Evolutionary conservation across 2,329 filamentous ascomycete genomes (phyloP).

Genomic region (Zalaria sp.): DNA sequence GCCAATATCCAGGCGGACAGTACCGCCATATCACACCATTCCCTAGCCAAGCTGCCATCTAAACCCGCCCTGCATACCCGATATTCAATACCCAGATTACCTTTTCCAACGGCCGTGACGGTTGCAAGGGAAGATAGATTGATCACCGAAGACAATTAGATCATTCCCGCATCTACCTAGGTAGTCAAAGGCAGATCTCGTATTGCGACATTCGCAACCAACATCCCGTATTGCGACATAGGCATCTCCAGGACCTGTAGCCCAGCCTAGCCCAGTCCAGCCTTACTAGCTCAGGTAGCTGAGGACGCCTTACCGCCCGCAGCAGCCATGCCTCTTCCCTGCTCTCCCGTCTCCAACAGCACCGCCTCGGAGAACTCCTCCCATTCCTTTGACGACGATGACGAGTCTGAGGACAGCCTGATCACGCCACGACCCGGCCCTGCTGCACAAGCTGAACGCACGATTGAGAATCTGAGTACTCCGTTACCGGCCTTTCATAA

Average conservation of each 20-base stretch:
- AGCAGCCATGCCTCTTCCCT: constrained; percentile 13
- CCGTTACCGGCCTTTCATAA: constrained; percentile 5
- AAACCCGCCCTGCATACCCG: neutral
- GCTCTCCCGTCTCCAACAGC: constrained; percentile 18
- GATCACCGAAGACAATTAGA: too few relatives aligned
- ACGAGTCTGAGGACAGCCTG: constrained; percentile 16
- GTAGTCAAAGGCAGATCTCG: neutral
- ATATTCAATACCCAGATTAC: constrained; percentile 5
- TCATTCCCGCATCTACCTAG: too few relatives aligned
- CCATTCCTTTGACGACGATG: constrained; percentile 10
- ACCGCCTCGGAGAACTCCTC: constrained; percentile 11
- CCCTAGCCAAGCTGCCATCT: too few relatives aligned
- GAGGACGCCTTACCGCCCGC: neutral
- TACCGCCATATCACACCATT: neutral
- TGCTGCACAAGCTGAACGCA: constrained; percentile 14
- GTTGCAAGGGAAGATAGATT: neutral
- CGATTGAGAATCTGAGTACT: constrained; percentile 10
- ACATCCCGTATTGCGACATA: constrained; percentile 4
- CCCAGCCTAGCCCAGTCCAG: neutral
- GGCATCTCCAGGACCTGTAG: constrained; percentile 1
- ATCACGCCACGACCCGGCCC: constrained; percentile 20
- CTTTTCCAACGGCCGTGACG: constrained; percentile 1
- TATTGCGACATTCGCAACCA: neutral
- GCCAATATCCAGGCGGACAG: constrained; percentile 3
- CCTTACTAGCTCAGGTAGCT: neutral